Conservation (phyloP, 352 stramenopile genomes). For the Pythium monospermum region DNA sequence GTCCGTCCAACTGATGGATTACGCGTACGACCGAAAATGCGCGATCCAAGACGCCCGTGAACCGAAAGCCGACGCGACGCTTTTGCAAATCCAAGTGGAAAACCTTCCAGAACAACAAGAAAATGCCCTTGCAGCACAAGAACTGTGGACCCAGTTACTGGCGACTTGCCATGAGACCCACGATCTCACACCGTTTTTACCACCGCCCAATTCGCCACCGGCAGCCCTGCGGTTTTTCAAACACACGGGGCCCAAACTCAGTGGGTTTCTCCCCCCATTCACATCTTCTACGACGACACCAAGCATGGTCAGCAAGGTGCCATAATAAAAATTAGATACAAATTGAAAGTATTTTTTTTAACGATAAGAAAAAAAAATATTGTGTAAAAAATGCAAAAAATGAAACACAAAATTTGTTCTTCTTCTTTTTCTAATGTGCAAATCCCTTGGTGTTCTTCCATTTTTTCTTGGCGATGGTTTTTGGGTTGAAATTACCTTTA, state of each 20-base stretch:
- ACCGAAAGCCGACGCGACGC: constrained; percentile 43
- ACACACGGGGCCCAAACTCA: constrained; percentile 19
- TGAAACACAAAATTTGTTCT: background rate
- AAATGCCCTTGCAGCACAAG: constrained; percentile 30
- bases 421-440: constrained; percentile 30
- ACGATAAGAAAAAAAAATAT: constrained; percentile 7
- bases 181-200: constrained; percentile 44
- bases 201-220: constrained; percentile 54
- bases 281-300: constrained; percentile 23
- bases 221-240: constrained; percentile 66
- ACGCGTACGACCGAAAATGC: constrained; percentile 55
- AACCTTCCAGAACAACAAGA: constrained; percentile 27
- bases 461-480: constrained; percentile 86
- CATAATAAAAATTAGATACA: constrained; percentile 25
- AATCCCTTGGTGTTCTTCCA: constrained; percentile 66
- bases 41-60: constrained; percentile 41
- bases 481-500: constrained; percentile 91
- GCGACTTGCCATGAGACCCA: constrained; percentile 27
- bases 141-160: constrained; percentile 52
- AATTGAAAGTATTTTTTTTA: constrained; percentile 13
- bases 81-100: constrained; percentile 43
- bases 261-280: constrained; percentile 43
- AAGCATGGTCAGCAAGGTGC: constrained; percentile 16
- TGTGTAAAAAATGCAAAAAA: constrained; percentile 24
- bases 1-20: constrained; percentile 68